Evolutionary conservation across 108 stramenopile genomes (phyloP), one percentile per base, ranked within the genome.

Genomic region (Cafeteria roenbergensis): DNA sequence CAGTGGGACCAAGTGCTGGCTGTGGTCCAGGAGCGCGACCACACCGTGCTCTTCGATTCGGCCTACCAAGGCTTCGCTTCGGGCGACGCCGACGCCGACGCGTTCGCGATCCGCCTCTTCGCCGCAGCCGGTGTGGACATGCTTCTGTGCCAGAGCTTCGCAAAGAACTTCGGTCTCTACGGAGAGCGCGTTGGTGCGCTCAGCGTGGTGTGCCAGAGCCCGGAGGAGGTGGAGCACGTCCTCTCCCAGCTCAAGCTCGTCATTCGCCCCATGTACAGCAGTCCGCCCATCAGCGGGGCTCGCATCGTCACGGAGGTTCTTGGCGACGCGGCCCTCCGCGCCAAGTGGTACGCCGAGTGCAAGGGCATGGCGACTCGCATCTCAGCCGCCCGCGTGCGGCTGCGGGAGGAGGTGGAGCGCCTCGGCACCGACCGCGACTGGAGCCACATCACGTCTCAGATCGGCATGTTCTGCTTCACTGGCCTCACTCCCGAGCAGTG

Each of bases 91-190:
- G 89, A 91, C 70, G 75, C 77, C 29, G 97, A 95, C 78, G 94
- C 93, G 30, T 67, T 64, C 50, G 85, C 92, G 2, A 69, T 99
- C 32, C 87, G 93, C n/a, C 67, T 68, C 59, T 94, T 94, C 63
- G 90, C 90, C 8, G 74, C 65, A 0, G 86, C 87, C 37, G 92
- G 92, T 8, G 86, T 94, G 63, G 83, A 85, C 54, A 69, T 99
- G 35, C 65, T 87, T 22, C 74, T 99, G 70, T 88, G 86, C 1
- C 97, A 99, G 76, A 90, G 88, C 32, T 99, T 91, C 76, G 90
- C 93, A 51, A 99, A 99, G 80, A 99, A 99, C 80, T 99, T 99
- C 74, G 97, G 97, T 4, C 78, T 99, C 55, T 99, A 99, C 70
- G 97, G 97, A 52, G 87, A 96, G 70, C 80, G 97, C 27, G 86